Conservation (phyloP, 805 yeast genomes). For the Barnettozyma populi region DNA sequence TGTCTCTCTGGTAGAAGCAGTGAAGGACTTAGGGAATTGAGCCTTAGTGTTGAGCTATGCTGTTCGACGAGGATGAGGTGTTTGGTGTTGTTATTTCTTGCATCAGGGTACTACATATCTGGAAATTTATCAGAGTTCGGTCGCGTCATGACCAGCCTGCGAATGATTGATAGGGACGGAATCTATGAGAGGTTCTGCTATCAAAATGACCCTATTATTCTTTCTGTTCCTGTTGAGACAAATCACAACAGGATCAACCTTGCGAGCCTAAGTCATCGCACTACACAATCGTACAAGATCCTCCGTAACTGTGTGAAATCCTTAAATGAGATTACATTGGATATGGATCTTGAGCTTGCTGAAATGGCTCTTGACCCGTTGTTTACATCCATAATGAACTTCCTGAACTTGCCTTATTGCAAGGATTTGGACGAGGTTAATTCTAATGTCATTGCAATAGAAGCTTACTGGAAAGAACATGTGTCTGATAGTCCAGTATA, state of each 20-base stretch:
- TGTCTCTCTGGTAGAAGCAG: not conserved
- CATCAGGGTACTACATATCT: not conserved
- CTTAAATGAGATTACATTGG: not conserved
- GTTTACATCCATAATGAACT: not conserved
- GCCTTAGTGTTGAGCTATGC: conserved; percentile 1
- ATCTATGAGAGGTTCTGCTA: not conserved
- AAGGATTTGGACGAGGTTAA: not conserved
- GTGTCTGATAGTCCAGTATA: not conserved
- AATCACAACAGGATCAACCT: not conserved
- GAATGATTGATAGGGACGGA: not conserved
- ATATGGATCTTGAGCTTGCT: not conserved
- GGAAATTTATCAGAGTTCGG: not conserved
- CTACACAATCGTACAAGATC: not conserved
- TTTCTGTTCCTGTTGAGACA: not conserved
- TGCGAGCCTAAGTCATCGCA: not conserved
- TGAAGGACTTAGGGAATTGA: conserved; percentile 7
- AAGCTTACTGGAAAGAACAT: not conserved
- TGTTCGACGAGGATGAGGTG: not conserved
- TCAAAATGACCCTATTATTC: not conserved
- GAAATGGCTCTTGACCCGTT: not conserved
- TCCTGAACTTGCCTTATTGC: not conserved
- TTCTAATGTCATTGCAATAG: not conserved
- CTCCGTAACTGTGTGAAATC: not conserved
- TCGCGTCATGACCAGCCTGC: not conserved
- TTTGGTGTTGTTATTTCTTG: conserved; percentile 1